A percentile compares a stretch with the other conserved stretches of the same genome.
Evolutionary conservation across 805 yeast genomes (phyloP).

Genomic region (Babjeviella inositovora): DNA sequence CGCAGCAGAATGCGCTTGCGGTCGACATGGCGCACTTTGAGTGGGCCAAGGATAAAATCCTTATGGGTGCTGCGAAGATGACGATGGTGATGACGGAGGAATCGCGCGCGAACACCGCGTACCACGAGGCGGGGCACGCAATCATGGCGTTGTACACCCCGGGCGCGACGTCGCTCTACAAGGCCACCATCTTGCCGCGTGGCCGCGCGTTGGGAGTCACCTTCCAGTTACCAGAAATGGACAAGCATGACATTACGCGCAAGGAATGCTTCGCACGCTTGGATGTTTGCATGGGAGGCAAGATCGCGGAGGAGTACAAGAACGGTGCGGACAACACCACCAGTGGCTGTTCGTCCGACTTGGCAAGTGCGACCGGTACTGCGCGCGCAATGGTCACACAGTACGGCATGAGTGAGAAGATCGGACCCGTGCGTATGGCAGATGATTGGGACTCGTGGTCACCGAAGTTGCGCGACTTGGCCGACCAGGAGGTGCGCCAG

Average conservation of each 20-base stretch:
- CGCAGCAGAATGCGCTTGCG: conserved; percentile 78
- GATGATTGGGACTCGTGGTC: conserved; percentile 97
- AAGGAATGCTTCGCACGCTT: conserved; percentile 80
- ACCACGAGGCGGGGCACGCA: conserved; percentile 99
- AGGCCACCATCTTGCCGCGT: conserved; percentile 93
- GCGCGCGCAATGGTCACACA: conserved; percentile 96
- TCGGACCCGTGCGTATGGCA: conserved; percentile 83
- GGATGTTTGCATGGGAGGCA: conserved; percentile 99
- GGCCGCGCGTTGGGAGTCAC: conserved; percentile 96
- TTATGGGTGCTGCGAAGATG: conserved; percentile 96
- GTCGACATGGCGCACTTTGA: conserved; percentile 89
- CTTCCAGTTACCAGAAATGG: conserved; percentile 96
- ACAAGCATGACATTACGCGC: conserved; percentile 84
- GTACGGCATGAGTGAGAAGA: conserved; percentile 88
- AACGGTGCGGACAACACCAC: conserved; percentile 90
- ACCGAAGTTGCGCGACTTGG: conserved; percentile 69
- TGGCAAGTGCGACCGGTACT: conserved; percentile 76
- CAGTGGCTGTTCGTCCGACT: conserved; percentile 88
- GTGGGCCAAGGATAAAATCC: conserved; percentile 97
- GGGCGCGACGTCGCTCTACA: conserved; percentile 90
- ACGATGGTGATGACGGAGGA: conserved; percentile 97
- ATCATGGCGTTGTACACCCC: conserved; percentile 91
- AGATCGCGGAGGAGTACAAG: conserved; percentile 86
- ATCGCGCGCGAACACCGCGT: conserved; percentile 85
- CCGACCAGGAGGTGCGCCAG: conserved; percentile 82